Percentiles rank a stretch among this genome's conserved stretches.
Conservation (phyloP, 1,284 basidiomycete species). For the Phlebopus sp. region DNA sequence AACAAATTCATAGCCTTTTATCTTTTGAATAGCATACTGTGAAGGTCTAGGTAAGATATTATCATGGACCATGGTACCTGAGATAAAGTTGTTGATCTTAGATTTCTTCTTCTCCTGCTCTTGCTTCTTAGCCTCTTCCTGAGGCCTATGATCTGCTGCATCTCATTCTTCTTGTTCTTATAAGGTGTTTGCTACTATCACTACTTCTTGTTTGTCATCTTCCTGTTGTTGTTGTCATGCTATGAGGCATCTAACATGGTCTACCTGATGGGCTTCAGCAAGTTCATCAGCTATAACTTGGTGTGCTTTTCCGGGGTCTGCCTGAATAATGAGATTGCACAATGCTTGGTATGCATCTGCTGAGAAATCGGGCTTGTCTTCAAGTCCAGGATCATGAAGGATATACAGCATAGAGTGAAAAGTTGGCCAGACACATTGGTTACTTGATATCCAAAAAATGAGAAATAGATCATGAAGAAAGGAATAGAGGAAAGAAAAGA, state of each 20-base stretch:
- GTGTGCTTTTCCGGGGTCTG: not conserved
- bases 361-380: not conserved
- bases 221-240: not conserved
- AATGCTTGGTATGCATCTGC: not conserved
- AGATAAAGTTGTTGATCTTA: slow-evolving; percentile 1
- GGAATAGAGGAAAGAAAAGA: no score
- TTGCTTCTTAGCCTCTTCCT: not conserved
- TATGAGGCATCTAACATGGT: not conserved
- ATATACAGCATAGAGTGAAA: not conserved
- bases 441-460: no score
- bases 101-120: slow-evolving; percentile 1
- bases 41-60: slow-evolving; percentile 5
- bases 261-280: not conserved
- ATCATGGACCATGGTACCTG: not conserved
- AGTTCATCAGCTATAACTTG: not conserved
- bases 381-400: not conserved
- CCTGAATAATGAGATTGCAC: not conserved
- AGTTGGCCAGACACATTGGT: no score
- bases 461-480: no score
- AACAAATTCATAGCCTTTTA: slow-evolving; percentile 23
- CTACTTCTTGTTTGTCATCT: not conserved
- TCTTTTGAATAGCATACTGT: slow-evolving; percentile 22
- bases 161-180: not conserved
- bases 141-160: not conserved
- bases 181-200: no score